Percentiles rank a stretch among this genome's conserved stretches.
Conservation (phyloP, 2,329 filamentous ascomycete species). For the Diaporthe sp. region DNA sequence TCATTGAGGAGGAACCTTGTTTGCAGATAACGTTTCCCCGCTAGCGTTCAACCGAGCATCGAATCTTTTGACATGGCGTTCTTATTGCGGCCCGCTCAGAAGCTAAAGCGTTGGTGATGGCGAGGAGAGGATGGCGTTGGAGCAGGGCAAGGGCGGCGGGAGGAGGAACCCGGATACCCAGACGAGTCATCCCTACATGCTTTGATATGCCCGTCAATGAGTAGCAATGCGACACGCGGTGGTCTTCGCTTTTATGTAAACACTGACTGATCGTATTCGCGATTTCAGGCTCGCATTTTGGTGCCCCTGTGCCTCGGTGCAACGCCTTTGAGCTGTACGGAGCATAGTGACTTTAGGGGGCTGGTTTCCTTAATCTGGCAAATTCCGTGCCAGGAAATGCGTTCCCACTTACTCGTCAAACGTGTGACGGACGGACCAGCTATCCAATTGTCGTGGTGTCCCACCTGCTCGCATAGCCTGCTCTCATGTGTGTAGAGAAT, state of each 20-base stretch:
- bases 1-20: not conserved
- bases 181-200: not conserved
- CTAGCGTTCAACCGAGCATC: not conserved
- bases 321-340: not conserved
- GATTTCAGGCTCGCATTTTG: not conserved
- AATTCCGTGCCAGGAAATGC: not conserved
- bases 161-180: constrained; percentile 1
- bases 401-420: not conserved
- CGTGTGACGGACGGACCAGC: not conserved
- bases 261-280: constrained; percentile 10
- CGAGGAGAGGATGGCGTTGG: not conserved
- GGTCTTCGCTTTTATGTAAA: not conserved
- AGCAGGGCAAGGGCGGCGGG: not conserved
- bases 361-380: not conserved
- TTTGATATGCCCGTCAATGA: not conserved
- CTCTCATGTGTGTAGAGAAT: not conserved
- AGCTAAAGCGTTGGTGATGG: not conserved
- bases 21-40: not conserved
- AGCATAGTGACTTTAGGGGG: not conserved
- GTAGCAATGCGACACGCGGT: not conserved
- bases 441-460: not conserved
- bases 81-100: not conserved
- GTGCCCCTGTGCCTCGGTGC: too few species aligned
- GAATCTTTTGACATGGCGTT: not conserved
- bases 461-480: too few species aligned